Base-by-base conservation (phyloP, 108 stramenopile genomes). In the Cylindrotheca fusiformis region DNA sequence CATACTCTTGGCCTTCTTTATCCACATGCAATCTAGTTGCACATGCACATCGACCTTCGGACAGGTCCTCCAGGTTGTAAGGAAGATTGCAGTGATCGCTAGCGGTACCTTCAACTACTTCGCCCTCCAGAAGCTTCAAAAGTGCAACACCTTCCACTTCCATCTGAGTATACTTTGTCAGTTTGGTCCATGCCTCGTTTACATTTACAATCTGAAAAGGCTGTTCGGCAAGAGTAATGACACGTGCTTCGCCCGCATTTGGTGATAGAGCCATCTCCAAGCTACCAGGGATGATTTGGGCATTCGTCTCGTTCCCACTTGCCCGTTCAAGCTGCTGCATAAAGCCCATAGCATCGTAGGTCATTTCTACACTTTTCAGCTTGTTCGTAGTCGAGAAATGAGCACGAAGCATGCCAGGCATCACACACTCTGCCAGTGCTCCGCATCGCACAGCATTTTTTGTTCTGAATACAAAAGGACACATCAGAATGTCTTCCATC, bases 301-400 rank as follows among this genome's bases (percentile, higher is more conserved):
- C 87, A 30, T 76, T 62, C n/a, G 72, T 75, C 52, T 88, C 87
- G 48, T 71, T 85, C n/a, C 90, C 87, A 64, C 87, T 87, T n/a
- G 87, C 83, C 32, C 86, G 76, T 68, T 88, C 87, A 20, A 94
- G 76, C 75, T 87, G 87, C 68, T 94, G 93, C 78, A 90, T 91
- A 56, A 94, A 88, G 4, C 89, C 86, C 93, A 94, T 90, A 52
- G 88, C 86, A 67, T 94, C 93, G 60, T 86, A 94, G 3, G 83
- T 78, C 79, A 94, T 80, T 54, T 94, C 93, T 19, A 91, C 29
- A 52, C 72, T 86, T 21, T 57, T 29, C 10, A 94, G 67, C 60
- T 87, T 87, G 73, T 89, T 88, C 20, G 72, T 65, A 18, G 76
- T 46, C 17, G 85, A 83, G 60, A 91, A 94, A 54, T 71, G 58